Percentiles rank a stretch among this genome's conserved stretches.
Conservation (phyloP, 108 stramenopile species). For the Parmales sp. region DNA sequence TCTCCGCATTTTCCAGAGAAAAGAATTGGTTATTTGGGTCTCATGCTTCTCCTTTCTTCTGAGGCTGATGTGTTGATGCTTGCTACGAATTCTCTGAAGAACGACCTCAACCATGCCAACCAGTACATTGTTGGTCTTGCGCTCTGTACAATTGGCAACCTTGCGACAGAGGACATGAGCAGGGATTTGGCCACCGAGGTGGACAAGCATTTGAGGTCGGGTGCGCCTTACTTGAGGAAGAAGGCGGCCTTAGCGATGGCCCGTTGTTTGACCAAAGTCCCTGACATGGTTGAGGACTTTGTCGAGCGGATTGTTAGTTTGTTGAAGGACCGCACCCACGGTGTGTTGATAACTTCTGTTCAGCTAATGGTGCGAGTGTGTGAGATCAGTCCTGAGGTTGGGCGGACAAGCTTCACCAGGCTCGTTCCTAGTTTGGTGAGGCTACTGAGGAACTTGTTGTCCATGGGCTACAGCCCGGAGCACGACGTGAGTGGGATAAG, state of each 20-base stretch:
- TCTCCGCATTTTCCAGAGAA: conserved; percentile 94
- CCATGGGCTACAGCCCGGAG: conserved; percentile 86
- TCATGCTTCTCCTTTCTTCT: conserved; percentile 94
- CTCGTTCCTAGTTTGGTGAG: conserved; percentile 84
- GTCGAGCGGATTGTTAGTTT: conserved; percentile 69
- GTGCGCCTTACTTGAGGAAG: conserved; percentile 79
- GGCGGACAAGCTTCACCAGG: conserved; percentile 50
- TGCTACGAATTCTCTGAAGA: conserved; percentile 84
- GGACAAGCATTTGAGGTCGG: conserved; percentile 75
- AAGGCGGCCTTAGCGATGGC: conserved; percentile 94
- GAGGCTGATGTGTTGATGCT: conserved; percentile 98
- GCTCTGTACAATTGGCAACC: conserved; percentile 92
- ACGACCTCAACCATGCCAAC: conserved; percentile 72
- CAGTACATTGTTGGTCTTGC: conserved; percentile 85
- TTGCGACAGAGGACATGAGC: conserved; percentile 90
- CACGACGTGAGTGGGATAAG: conserved; percentile 90
- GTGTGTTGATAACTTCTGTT: conserved; percentile 86
- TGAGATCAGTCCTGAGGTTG: conserved; percentile 48
- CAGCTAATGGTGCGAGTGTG: conserved; percentile 88
- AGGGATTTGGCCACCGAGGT: conserved; percentile 90
- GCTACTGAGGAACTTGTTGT: conserved; percentile 78
- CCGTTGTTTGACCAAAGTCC: conserved; percentile 76
- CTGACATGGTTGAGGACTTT: conserved; percentile 96
- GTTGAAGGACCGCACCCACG: conserved; percentile 90
- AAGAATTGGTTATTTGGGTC: conserved; percentile 87